A percentile compares a stretch with the other conserved stretches of the same genome.
These are phyloP conservation scores for Fusarium verticillioides DNA, from an alignment of 2,329 filamentous ascomycete genomes.

Conservation along the genomic window DNA sequence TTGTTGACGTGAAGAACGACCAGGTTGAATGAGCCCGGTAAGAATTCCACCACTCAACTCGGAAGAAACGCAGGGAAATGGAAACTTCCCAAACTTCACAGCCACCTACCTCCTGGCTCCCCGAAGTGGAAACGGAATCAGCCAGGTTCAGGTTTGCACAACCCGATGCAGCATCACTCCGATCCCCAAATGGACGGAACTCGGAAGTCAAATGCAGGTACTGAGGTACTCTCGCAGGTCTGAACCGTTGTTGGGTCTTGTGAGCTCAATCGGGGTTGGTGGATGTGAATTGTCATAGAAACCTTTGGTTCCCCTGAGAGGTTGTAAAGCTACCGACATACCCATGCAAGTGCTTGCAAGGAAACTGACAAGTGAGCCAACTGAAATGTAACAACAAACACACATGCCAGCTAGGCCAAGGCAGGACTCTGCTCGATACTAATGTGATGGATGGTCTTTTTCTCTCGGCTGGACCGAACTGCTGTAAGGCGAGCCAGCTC, in stretches of 20 bases:
- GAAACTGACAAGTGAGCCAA: constrained; percentile 13
- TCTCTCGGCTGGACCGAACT: neutral
- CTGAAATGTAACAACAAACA: constrained; percentile 19
- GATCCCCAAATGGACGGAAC: neutral
- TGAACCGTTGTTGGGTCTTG: neutral
- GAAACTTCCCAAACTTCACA: constrained; percentile 14
- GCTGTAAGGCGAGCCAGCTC: constrained; percentile 21
- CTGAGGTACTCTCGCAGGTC: constrained; percentile 16
- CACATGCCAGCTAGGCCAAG: neutral
- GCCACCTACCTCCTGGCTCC: constrained; percentile 22
- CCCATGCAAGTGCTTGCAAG: constrained; percentile 2
- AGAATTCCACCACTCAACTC: constrained; percentile 35
- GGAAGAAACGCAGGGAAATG: neutral
- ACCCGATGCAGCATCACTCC: constrained; percentile 24
- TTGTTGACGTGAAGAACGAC: neutral
- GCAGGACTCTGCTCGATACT: neutral
- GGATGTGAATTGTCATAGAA: constrained; percentile 6
- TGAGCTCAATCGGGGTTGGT: neutral
- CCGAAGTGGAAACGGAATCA: constrained; percentile 9
- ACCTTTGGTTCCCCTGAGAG: constrained; percentile 12
- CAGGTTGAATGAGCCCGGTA: neutral
- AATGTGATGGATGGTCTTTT: neutral
- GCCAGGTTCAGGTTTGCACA: constrained; percentile 12
- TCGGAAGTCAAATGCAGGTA: constrained; percentile 21
- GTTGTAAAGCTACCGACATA: neutral